Conservation (phyloP, 495 filamentous ascomycete species). For the Geopyxis carbonaria region DNA sequence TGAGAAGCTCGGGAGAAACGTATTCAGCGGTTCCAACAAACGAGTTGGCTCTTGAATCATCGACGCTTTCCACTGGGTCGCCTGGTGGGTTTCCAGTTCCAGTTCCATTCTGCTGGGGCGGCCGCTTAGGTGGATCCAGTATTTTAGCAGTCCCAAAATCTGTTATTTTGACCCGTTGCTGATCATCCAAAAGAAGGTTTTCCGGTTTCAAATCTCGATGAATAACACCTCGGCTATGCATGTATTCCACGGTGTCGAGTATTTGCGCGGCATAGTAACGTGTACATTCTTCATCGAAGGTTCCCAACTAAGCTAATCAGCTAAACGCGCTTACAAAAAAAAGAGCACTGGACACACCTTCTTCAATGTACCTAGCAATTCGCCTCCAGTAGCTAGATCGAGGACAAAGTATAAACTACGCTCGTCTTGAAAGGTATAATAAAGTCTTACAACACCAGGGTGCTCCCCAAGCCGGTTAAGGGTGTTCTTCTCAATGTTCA, state of each 20-base stretch:
- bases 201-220: conserved; percentile 96
- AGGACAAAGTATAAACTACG: conserved; percentile 90
- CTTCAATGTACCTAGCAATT: conserved; percentile 83
- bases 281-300: conserved; percentile 92
- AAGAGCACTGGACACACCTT: conserved; percentile 28
- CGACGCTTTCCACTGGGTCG: conserved; percentile 38
- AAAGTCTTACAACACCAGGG: conserved; percentile 88
- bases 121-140: conserved; percentile 47
- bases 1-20: conserved; percentile 88
- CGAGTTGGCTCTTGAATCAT: conserved; percentile 64
- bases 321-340: neutral
- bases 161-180: conserved; percentile 97
- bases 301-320: conserved; percentile 41
- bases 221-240: conserved; percentile 92
- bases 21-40: conserved; percentile 99
- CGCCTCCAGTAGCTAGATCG: conserved; percentile 82
- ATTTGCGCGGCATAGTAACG: conserved; percentile 93
- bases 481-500: conserved; percentile 98
- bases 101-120: conserved; percentile 34
- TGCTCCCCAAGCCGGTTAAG: conserved; percentile 92
- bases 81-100: conserved; percentile 19
- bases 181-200: conserved; percentile 84
- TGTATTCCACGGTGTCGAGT: conserved; percentile 88
- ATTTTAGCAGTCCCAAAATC: conserved; percentile 98
- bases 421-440: conserved; percentile 98